phyloP scores from a whole-genome alignment of 1,284 basidiomycete genomes.

The Caloboletus firmus region DNA sequence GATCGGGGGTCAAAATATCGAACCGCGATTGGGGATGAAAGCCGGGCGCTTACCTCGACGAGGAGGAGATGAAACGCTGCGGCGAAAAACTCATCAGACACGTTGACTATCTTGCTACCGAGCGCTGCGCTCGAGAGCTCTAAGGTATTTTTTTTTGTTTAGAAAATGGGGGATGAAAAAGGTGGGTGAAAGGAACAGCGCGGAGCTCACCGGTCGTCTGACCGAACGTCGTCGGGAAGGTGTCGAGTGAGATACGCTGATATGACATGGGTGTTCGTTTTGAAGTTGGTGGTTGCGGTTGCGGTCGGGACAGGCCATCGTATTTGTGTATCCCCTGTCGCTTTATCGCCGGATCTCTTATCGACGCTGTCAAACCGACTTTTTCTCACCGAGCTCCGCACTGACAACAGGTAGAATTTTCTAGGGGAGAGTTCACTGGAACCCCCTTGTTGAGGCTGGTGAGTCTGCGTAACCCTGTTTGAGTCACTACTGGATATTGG shows the following conservation, averaged over 20 bases:
- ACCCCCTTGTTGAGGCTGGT: too few relatives aligned
- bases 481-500: too few relatives aligned
- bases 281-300: background rate
- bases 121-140: slow-evolving; percentile 90
- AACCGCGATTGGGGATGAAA: background rate
- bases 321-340: background rate
- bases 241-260: slow-evolving; percentile 18
- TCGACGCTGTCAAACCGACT: too few relatives aligned
- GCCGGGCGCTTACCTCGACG: slow-evolving; percentile 59
- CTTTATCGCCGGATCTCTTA: too few relatives aligned
- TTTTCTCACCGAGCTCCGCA: background rate
- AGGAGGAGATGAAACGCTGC: slow-evolving; percentile 83
- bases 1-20: background rate
- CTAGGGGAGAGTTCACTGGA: background rate
- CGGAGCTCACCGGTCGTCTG: slow-evolving; percentile 54
- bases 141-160: slow-evolving; percentile 32
- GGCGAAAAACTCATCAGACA: slow-evolving; percentile 97
- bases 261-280: slow-evolving; percentile 19
- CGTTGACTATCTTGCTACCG: slow-evolving; percentile 73
- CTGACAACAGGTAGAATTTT: background rate
- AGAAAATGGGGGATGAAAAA: too few relatives aligned
- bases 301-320: background rate
- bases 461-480: too few relatives aligned
- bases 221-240: slow-evolving; percentile 45
- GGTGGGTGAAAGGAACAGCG: background rate